Base-by-base conservation (phyloP, 495 filamentous ascomycete species). In the Neurospora sp. region DNA sequence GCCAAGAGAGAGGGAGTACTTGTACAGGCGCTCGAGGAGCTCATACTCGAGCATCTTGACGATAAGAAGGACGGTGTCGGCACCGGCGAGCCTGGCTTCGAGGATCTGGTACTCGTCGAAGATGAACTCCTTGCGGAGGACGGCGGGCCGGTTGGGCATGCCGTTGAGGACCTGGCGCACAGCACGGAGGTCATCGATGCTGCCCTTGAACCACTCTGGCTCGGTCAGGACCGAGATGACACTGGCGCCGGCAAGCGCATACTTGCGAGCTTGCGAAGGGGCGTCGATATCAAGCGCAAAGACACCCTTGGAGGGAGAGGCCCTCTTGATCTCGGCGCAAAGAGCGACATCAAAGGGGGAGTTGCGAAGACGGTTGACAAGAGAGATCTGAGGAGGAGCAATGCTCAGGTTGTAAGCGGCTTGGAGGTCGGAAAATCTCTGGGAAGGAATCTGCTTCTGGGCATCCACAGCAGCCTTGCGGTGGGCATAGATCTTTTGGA, bases 41-140 rank as follows among this genome's bases (percentile, higher is more conserved):
- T 87, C 89, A 41, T 88, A 81, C 73, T 92, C 90, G 11, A 99
- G 88, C 96, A 99, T 98, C 85, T 99, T 99, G 11, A 99, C 96
- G 74, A 99, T 99, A 41, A 99, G 85, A 12, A 99, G 85, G 1
- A 98, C 92, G 0, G 95, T 98, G 81, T 99, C 96, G 38, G 96
- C 96, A 62, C 96, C 96, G 3, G 95, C 94, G 48, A 99, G 84
- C 35, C 96, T 87, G 9, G 96, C 96, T 81, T 99, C 96, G 39
- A 99, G 84, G 72, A 99, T 98, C 81, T 99, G 96, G 80, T 98
- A 99, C 79, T 98, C 93, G 20, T 98, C 94, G 77, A 99, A 98
- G 54, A 99, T 90, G 77, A 99, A 99, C 70, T 99, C 96, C 79
- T 99, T 99, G 8, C 96, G 89, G 23, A 99, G 85, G 7, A 99